Evolutionary conservation across 2,329 filamentous ascomycete genomes (phyloP).

Genomic region (Xylariaceae sp.): DNA sequence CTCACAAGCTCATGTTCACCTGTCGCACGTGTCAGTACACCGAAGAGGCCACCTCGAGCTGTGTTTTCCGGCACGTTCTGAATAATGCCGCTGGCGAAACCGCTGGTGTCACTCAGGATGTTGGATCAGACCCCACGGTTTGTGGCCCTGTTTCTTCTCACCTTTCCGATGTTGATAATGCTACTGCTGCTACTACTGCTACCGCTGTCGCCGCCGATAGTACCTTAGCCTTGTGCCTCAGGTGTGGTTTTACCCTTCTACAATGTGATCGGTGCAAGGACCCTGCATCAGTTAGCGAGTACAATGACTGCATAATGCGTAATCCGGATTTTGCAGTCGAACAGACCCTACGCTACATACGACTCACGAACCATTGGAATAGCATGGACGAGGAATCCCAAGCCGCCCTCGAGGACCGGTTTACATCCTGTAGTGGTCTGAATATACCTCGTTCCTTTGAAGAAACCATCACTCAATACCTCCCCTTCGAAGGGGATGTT

Average conservation of each 20-base stretch:
- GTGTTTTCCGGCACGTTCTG: conserved; percentile 94
- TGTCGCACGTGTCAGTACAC: conserved; percentile 95
- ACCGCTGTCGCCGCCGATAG: conserved; percentile 27
- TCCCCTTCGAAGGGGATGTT: conserved; percentile 29
- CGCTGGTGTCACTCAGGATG: conserved; percentile 95
- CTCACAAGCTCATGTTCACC: conserved; percentile 88
- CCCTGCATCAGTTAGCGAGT: conserved; percentile 40
- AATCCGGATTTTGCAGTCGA: conserved; percentile 33
- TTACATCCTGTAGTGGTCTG: conserved; percentile 29
- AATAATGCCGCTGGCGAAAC: conserved; percentile 93
- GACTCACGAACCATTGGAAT: conserved; percentile 32
- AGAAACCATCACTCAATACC: conserved; percentile 32
- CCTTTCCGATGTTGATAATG: conserved; percentile 22
- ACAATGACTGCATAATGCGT: conserved; percentile 35
- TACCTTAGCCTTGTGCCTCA: conserved; percentile 40
- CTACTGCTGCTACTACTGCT: conserved; percentile 14
- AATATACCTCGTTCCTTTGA: conserved; percentile 19
- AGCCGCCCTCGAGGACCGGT: conserved; percentile 30
- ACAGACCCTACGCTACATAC: conserved; percentile 30
- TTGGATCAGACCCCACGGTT: conserved; percentile 98
- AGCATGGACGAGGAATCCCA: conserved; percentile 32
- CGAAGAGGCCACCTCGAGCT: conserved; percentile 84
- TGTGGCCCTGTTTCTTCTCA: conserved; percentile 60
- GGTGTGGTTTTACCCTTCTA: conserved; percentile 42
- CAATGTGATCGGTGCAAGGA: conserved; percentile 40